Base-by-base conservation (phyloP, 768 basidiomycete genomes). In the Lactifluus volemus region DNA sequence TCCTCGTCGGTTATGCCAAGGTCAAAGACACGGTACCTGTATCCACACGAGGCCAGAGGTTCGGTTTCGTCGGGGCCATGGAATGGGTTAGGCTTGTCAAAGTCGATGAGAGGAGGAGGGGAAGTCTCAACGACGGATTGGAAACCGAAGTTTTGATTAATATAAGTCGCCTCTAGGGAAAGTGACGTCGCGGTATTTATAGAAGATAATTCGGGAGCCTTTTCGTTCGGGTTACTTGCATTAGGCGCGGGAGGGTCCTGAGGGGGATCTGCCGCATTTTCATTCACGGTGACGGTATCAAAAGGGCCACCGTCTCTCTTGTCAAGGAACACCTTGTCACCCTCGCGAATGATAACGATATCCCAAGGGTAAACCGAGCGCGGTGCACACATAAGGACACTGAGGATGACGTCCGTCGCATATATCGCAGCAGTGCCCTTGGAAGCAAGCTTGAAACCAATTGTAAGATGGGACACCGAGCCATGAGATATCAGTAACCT, bases 361-460 rank as follows among this genome's bases (percentile, higher is more conserved):
- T 99, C 97, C 97, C 97, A 99, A 5, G 96, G 95, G 74, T 97
- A 94, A 61, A 95, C 92, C 12, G 93, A 94, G 67, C 97, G 82
- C 10, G 94, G 86, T 8, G 96, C 90, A 65, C 89, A 92, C 97
- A 99, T 99, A 65, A 99, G 82, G 32, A 95, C 89, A 62, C 89
- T 87, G 58, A 99, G 84, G 68, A 99, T 97, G 66, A 88, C 84
- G 76, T 98, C 97, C 30, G 96, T 99, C 10, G 93, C 86, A 71
- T 94, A 99, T 58, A 98, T 84, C 38, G 83, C 85, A 17, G 94
- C 96, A 47, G 85, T 81, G 68, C 85, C 84, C 75, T 86, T 89
- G 61, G 83, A 74, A 45, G 88, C 90, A 65, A 95, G 81, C 91
- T 95, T 68, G 30, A 25, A 48, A 48, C 29, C 32, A 48, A 41